A percentile compares a stretch with the other conserved stretches of the same genome.
phyloP scores from a whole-genome alignment of 441 rosid genomes.

The Adansonia madagascariensis region DNA sequence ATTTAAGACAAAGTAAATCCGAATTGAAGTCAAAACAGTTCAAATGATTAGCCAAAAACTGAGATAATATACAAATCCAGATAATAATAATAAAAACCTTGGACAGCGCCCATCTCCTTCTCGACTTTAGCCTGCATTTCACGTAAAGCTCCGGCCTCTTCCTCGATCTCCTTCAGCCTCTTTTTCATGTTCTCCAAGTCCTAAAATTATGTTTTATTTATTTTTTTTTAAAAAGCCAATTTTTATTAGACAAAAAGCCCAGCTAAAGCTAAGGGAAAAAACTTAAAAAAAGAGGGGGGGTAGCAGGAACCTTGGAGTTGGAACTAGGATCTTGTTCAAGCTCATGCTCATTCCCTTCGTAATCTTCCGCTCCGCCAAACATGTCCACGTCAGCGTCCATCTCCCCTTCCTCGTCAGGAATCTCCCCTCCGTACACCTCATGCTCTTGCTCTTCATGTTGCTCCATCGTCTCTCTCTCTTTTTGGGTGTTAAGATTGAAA shows the following conservation, averaged over 20 bases:
- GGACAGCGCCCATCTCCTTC: constrained; percentile 79
- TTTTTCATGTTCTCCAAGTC: constrained; percentile 81
- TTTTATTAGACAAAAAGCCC: neutral
- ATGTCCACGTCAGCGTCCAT: constrained; percentile 60
- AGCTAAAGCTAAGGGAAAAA: neutral
- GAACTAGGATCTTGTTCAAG: constrained; percentile 53
- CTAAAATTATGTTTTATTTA: constrained; percentile 30
- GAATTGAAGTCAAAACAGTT: neutral
- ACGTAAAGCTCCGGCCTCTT: constrained; percentile 79
- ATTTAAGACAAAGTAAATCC: neutral
- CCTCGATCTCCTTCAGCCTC: constrained; percentile 76
- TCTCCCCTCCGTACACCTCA: constrained; percentile 78
- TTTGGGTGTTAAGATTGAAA: constrained; percentile 8
- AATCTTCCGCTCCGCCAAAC: constrained; percentile 43
- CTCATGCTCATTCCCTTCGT: constrained; percentile 51
- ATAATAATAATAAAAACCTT: constrained; percentile 43
- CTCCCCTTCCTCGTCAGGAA: constrained; percentile 63
- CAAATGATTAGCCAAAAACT: neutral
- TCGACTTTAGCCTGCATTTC: constrained; percentile 88
- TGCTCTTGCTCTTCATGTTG: constrained; percentile 68
- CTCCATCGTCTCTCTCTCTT: constrained; percentile 58
- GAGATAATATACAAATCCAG: constrained; percentile 16
- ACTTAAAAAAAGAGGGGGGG: neutral
- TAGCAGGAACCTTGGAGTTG: constrained; percentile 51
- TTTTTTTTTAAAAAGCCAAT: neutral